These are phyloP conservation scores for Conringia planisiliqua DNA, from an alignment of 345 rosid genomes.

Conservation along the genomic window DNA sequence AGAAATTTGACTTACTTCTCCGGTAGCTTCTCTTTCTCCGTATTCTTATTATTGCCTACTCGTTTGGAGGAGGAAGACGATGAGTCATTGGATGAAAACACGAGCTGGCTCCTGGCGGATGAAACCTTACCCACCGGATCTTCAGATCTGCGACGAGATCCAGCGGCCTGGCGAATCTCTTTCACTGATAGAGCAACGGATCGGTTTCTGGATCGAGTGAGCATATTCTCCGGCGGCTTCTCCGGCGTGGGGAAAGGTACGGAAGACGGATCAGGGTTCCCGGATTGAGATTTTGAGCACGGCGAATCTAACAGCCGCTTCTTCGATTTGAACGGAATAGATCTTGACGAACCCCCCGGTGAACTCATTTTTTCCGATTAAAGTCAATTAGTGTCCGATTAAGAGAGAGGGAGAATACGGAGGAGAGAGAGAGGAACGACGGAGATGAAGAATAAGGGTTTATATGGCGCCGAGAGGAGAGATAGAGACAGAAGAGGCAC, in stretches of 20 bases:
- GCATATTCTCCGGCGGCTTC: slow-evolving; percentile 35
- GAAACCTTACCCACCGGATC: slow-evolving; percentile 26
- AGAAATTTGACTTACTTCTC: slow-evolving; percentile 37
- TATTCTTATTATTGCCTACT: background rate
- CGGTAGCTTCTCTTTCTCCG: slow-evolving; percentile 33
- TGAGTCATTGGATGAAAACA: slow-evolving; percentile 21
- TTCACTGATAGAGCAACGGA: slow-evolving; percentile 54
- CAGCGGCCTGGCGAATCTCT: slow-evolving; percentile 59
- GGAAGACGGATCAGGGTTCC: slow-evolving; percentile 14
- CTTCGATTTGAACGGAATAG: slow-evolving; percentile 46
- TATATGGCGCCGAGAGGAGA: slow-evolving; percentile 4
- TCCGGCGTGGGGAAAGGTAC: slow-evolving; percentile 56
- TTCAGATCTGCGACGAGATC: slow-evolving; percentile 38
- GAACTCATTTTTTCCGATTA: slow-evolving; percentile 31
- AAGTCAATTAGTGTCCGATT: background rate
- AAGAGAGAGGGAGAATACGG: background rate
- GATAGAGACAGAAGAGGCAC: background rate
- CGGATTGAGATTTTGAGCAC: background rate
- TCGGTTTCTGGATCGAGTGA: slow-evolving; percentile 47
- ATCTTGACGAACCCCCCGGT: slow-evolving; percentile 27
- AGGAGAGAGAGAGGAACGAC: background rate
- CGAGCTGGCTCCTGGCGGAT: slow-evolving; percentile 44
- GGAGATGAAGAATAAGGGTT: background rate
- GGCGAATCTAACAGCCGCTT: slow-evolving; percentile 30
- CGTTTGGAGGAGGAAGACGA: slow-evolving; percentile 21